Conservation (phyloP, 78 protist genomes). For the Thecamonas trahens region DNA sequence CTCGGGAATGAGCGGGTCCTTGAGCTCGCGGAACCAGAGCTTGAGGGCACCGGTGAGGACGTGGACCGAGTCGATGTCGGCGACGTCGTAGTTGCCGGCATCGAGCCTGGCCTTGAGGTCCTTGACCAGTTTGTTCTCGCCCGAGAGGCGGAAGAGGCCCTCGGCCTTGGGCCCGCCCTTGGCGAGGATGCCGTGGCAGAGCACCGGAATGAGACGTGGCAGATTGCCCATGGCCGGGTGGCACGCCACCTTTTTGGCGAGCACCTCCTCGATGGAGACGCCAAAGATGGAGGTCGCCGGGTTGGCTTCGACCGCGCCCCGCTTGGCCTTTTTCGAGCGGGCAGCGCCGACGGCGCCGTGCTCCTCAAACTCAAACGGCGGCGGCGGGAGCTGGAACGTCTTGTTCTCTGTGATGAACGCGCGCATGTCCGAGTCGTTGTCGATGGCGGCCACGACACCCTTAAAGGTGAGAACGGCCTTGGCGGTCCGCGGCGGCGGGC, state of each 20-base stretch:
- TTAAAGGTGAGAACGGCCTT: conserved; percentile 2
- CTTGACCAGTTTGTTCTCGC: not conserved
- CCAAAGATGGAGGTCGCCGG: conserved; percentile 1
- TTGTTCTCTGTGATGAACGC: conserved; percentile 23
- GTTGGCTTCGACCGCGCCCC: not conserved
- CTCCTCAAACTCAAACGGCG: conserved; percentile 31
- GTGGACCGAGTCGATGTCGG: conserved; percentile 11
- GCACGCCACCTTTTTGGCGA: conserved; percentile 14
- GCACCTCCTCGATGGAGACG: conserved; percentile 20
- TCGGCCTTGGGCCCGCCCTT: conserved; percentile 24
- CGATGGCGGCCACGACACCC: conserved; percentile 25
- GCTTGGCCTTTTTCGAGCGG: conserved; percentile 19
- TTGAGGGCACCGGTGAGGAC: conserved; percentile 18
- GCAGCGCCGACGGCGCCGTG: no score
- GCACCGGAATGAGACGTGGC: conserved; percentile 25
- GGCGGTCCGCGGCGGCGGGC: conserved; percentile 5
- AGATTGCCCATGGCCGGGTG: conserved; percentile 28
- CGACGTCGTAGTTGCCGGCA: conserved; percentile 22
- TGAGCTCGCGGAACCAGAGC: conserved; percentile 36
- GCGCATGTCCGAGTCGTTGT: conserved; percentile 28
- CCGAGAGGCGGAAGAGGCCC: conserved; percentile 50
- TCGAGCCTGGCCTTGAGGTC: conserved; percentile 1
- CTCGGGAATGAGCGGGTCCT: conserved; percentile 40
- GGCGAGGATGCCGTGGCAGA: conserved; percentile 8
- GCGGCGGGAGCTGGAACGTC: conserved; percentile 3